phyloP scores from a whole-genome alignment of 192 early-diverging fungal species.

The Coemansia sp. region DNA sequence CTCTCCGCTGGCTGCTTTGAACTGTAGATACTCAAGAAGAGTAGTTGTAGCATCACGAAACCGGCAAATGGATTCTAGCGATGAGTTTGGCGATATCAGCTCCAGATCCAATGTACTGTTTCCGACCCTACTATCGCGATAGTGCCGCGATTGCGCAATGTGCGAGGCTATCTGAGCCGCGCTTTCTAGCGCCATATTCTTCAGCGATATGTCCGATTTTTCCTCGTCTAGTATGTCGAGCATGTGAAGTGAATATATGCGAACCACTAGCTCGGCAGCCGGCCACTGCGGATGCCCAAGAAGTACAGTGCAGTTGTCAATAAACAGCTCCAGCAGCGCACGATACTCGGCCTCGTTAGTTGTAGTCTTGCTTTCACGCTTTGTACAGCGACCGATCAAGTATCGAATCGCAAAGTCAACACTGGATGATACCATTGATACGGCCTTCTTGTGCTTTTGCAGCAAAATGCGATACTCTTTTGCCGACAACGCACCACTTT shows the following conservation, averaged over 20 bases:
- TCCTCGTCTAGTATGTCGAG: slow-evolving; percentile 65
- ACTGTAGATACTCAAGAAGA: slow-evolving; percentile 39
- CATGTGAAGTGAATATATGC: slow-evolving; percentile 68
- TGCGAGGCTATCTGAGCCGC: slow-evolving; percentile 64
- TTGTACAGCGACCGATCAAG: slow-evolving; percentile 58
- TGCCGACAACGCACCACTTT: slow-evolving; percentile 23
- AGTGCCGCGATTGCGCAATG: slow-evolving; percentile 33
- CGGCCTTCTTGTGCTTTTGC: slow-evolving; percentile 43
- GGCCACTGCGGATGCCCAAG: slow-evolving; percentile 91
- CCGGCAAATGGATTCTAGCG: slow-evolving; percentile 21
- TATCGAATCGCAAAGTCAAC: slow-evolving; percentile 62
- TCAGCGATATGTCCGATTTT: slow-evolving; percentile 57
- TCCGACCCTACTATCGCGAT: not conserved
- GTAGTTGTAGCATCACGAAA: slow-evolving; percentile 19
- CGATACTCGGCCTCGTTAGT: slow-evolving; percentile 73
- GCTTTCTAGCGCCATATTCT: slow-evolving; percentile 63
- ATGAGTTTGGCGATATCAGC: slow-evolving; percentile 14
- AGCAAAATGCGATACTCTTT: slow-evolving; percentile 42
- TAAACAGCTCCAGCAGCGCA: slow-evolving; percentile 65
- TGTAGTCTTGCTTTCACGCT: slow-evolving; percentile 39
- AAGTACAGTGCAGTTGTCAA: slow-evolving; percentile 70
- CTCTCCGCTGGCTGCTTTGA: slow-evolving; percentile 25
- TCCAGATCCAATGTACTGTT: slow-evolving; percentile 1
- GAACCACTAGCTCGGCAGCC: slow-evolving; percentile 70
- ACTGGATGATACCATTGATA: slow-evolving; percentile 59